Evolutionary conservation across 257 asterid genomes (phyloP).

Genomic region (Penstemon davidsonii): DNA sequence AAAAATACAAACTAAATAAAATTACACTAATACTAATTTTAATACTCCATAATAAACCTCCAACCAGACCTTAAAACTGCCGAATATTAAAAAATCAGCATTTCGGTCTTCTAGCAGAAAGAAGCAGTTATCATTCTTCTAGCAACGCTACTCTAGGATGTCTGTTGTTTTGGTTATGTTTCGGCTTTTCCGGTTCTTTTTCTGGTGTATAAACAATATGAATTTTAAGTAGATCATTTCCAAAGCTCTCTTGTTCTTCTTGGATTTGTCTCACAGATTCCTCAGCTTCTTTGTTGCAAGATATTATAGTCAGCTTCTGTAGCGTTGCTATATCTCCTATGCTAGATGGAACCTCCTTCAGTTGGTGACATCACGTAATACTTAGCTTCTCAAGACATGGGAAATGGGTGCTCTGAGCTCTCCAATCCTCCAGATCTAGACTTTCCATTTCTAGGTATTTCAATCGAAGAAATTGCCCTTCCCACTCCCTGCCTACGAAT

Average conservation of each 20-base stretch:
- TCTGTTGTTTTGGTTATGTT: too few relatives aligned
- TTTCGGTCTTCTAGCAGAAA: too few relatives aligned
- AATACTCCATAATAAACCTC: too few relatives aligned
- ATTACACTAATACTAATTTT: too few relatives aligned
- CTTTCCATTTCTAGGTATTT: constrained; percentile 9
- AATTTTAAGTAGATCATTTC: background rate
- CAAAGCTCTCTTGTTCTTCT: background rate
- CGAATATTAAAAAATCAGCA: too few relatives aligned
- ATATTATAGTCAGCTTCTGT: background rate
- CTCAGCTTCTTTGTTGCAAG: background rate
- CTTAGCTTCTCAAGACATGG: background rate
- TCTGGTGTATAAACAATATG: background rate
- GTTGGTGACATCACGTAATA: background rate
- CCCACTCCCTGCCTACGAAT: constrained; percentile 10
- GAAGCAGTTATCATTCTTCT: too few relatives aligned
- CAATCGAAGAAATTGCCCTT: constrained; percentile 1
- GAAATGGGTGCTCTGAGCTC: background rate
- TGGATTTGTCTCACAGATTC: background rate
- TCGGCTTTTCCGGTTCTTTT: too few relatives aligned
- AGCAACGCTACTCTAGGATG: too few relatives aligned
- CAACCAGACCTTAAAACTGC: too few relatives aligned
- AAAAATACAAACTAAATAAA: too few relatives aligned
- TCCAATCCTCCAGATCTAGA: background rate
- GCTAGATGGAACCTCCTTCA: background rate
- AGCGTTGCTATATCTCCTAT: background rate